phyloP scores from a whole-genome alignment of 108 stramenopile species.

The Parmales sp. region DNA sequence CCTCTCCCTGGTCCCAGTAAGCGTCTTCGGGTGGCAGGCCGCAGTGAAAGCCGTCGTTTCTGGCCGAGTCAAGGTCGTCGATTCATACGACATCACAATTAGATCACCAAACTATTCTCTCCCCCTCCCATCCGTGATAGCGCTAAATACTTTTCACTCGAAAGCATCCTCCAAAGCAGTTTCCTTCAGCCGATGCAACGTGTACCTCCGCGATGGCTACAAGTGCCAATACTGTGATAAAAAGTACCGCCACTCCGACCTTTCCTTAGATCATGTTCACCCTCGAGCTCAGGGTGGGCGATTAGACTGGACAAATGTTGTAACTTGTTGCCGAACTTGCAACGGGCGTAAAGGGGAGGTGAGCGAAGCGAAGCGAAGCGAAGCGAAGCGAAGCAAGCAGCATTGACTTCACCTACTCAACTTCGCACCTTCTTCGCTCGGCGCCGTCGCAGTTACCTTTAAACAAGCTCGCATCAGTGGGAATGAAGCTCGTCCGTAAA shows the following conservation, averaged over 20 bases:
- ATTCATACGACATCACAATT: constrained; percentile 56
- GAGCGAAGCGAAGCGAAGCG: too few relatives aligned
- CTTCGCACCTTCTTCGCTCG: too few relatives aligned
- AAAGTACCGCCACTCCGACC: constrained; percentile 51
- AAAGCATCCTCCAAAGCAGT: constrained; percentile 17
- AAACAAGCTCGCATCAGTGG: too few relatives aligned
- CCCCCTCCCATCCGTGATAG: neutral
- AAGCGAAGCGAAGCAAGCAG: too few relatives aligned
- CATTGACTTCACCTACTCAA: too few relatives aligned
- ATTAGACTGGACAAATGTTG: constrained; percentile 64
- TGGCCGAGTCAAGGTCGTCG: constrained; percentile 71
- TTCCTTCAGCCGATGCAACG: constrained; percentile 70
- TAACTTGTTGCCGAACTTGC: constrained; percentile 60
- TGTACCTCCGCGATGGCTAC: constrained; percentile 73
- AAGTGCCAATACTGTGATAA: constrained; percentile 67
- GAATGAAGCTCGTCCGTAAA: too few relatives aligned
- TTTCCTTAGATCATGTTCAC: constrained; percentile 66
- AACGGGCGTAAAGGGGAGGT: constrained; percentile 75
- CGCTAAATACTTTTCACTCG: constrained; percentile 10
- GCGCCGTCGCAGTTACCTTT: too few relatives aligned
- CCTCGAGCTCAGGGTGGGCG: constrained; percentile 58
- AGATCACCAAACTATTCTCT: constrained; percentile 58
- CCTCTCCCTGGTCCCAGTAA: constrained; percentile 55
- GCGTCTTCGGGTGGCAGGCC: constrained; percentile 72
- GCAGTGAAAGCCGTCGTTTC: constrained; percentile 68